Evolutionary conservation across 352 stramenopile species (phyloP).

Genomic region (Phytophthora kernoviae): DNA sequence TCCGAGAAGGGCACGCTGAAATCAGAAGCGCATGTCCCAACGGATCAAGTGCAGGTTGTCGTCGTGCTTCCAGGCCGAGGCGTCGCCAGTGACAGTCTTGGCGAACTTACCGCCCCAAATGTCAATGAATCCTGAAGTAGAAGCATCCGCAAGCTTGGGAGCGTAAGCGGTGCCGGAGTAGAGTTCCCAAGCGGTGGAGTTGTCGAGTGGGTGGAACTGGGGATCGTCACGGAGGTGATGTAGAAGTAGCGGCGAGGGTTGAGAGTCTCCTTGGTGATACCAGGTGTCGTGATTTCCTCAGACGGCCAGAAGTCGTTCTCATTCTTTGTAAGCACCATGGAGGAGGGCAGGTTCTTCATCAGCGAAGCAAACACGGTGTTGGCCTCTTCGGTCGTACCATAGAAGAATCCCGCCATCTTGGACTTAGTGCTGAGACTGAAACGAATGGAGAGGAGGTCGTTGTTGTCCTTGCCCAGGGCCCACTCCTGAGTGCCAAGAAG

Average conservation of each 20-base stretch:
- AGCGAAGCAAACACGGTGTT: conserved; percentile 16
- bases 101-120: conserved; percentile 24
- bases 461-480: conserved; percentile 29
- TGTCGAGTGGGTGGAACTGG: conserved; percentile 16
- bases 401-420: conserved; percentile 25
- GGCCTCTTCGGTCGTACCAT: conserved; percentile 7
- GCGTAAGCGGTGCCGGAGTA: conserved; percentile 19
- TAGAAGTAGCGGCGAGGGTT: conserved; percentile 32
- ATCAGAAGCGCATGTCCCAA: conserved; percentile 27
- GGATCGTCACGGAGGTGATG: conserved; percentile 35
- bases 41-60: conserved; percentile 29
- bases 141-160: conserved; percentile 22
- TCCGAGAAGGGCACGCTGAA: conserved; percentile 28
- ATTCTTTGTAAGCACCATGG: conserved; percentile 22
- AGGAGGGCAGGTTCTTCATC: conserved; percentile 18
- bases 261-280: conserved; percentile 18
- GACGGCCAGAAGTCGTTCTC: conserved; percentile 28
- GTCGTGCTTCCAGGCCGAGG: conserved; percentile 34
- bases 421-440: conserved; percentile 23
- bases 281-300: conserved; percentile 19
- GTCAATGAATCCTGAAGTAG: conserved; percentile 24
- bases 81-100: conserved; percentile 15
- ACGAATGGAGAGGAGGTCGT: conserved; percentile 30
- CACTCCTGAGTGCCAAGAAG: conserved; percentile 27
- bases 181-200: conserved; percentile 20